phyloP scores from a whole-genome alignment of 2,329 filamentous ascomycete species.

The Tothia fuscella region DNA sequence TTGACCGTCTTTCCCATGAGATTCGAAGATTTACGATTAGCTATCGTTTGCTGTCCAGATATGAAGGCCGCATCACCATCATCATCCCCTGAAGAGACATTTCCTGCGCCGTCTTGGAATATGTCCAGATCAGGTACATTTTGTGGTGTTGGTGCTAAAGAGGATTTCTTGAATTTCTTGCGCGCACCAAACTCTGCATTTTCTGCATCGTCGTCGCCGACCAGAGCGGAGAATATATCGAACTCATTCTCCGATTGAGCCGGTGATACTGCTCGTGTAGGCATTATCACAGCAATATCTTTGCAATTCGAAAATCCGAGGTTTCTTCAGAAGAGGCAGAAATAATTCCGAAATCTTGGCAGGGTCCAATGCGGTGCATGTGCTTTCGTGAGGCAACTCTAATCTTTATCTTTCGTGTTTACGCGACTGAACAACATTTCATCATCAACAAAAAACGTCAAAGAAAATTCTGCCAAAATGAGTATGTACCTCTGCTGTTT shows the following conservation, averaged over 20 bases:
- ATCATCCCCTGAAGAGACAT: constrained; percentile 42
- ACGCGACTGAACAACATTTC: too few species aligned
- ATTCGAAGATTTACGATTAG: constrained; percentile 74
- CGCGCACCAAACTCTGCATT: constrained; percentile 16
- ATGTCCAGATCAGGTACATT: constrained; percentile 24
- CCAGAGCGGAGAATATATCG: constrained; percentile 73
- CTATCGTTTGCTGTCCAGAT: constrained; percentile 71
- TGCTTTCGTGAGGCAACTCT: too few species aligned
- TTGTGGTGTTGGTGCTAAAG: not conserved
- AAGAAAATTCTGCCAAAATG: too few species aligned
- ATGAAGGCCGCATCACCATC: constrained; percentile 75
- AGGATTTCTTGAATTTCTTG: constrained; percentile 1
- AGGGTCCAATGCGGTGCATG: too few species aligned
- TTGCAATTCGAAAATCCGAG: too few species aligned
- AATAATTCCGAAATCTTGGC: too few species aligned
- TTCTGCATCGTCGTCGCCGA: constrained; percentile 47
- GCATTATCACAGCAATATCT: too few species aligned
- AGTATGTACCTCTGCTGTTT: too few species aligned
- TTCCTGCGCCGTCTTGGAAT: constrained; percentile 31
- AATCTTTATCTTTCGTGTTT: too few species aligned
- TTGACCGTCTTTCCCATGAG: constrained; percentile 77
- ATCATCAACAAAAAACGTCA: too few species aligned
- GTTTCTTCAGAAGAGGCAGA: too few species aligned
- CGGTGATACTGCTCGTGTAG: constrained; percentile 63
- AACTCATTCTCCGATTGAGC: constrained; percentile 79